Evolutionary conservation across 164 flowering plant genomes (phyloP).

Genomic region (Annona cherimola): DNA sequence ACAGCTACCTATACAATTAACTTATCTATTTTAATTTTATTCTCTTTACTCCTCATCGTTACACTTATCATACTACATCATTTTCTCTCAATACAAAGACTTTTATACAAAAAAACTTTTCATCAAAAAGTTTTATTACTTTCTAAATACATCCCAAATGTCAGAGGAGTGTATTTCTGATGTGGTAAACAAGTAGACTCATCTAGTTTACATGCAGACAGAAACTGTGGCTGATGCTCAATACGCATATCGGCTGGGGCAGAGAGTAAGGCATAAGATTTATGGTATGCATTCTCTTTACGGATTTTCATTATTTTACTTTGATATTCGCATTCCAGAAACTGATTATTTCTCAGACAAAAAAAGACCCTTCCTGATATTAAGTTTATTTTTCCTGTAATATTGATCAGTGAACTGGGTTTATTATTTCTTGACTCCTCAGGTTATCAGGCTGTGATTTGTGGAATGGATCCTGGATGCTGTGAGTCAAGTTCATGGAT

Average conservation of each 20-base stretch:
- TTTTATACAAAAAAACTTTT: too few species aligned
- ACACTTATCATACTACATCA: too few species aligned
- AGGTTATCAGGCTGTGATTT: slow-evolving; percentile 86
- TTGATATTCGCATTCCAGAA: too few species aligned
- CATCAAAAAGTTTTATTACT: too few species aligned
- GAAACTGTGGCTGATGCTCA: slow-evolving; percentile 66
- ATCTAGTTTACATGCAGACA: slow-evolving; percentile 39
- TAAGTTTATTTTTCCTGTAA: not conserved
- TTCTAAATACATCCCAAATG: not conserved
- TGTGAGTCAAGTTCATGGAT: slow-evolving; percentile 90
- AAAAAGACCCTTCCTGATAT: too few species aligned
- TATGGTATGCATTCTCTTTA: slow-evolving; percentile 51
- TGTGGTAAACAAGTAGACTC: not conserved
- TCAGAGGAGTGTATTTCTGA: not conserved
- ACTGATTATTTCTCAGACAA: too few species aligned
- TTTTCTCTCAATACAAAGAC: too few species aligned
- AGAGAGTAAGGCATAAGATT: slow-evolving; percentile 79
- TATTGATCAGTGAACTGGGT: not conserved
- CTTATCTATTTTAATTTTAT: too few species aligned
- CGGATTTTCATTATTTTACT: not conserved
- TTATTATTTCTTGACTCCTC: slow-evolving; percentile 3
- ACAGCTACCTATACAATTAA: too few species aligned
- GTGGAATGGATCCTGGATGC: slow-evolving; percentile 98
- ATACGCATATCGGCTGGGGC: slow-evolving; percentile 80
- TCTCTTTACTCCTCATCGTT: too few species aligned